Conservation (phyloP, 2,329 filamentous ascomycete species). For the Lachnellula willkommii region DNA sequence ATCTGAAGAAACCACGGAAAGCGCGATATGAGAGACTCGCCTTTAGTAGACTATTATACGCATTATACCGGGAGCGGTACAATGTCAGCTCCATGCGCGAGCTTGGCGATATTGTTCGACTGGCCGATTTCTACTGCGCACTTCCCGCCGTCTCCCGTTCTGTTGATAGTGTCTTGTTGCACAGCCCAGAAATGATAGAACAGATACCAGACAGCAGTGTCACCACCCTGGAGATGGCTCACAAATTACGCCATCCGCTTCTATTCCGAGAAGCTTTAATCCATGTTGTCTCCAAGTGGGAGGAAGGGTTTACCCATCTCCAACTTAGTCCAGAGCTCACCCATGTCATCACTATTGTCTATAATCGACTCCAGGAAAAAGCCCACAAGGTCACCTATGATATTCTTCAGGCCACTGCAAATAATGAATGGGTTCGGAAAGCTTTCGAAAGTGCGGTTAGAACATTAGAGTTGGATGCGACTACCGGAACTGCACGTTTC, state of each 20-base stretch:
- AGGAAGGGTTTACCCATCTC: not conserved
- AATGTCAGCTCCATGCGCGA: not conserved
- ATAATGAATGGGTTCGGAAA: not conserved
- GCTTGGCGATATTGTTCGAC: conserved; percentile 3
- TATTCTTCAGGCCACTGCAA: not conserved
- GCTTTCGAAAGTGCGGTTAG: no score
- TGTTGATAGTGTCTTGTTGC: not conserved
- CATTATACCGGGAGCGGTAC: conserved; percentile 13
- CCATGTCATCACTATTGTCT: not conserved
- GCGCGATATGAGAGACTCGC: not conserved
- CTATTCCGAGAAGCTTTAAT: conserved; percentile 13
- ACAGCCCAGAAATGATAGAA: not conserved
- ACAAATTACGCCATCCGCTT: conserved; percentile 9
- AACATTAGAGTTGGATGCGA: no score
- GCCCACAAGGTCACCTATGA: not conserved
- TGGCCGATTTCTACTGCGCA: conserved; percentile 12
- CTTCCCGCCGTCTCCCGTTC: not conserved
- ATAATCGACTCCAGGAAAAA: not conserved
- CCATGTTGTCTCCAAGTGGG: conserved; percentile 9
- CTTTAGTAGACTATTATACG: conserved; percentile 12
- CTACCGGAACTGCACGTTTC: no score
- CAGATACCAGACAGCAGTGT: not conserved
- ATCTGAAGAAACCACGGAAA: not conserved
- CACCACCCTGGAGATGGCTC: not conserved
- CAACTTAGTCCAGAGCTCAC: not conserved